Base-by-base conservation (phyloP, 371 early-diverging fungal genomes). In the Mortierella sp. region DNA sequence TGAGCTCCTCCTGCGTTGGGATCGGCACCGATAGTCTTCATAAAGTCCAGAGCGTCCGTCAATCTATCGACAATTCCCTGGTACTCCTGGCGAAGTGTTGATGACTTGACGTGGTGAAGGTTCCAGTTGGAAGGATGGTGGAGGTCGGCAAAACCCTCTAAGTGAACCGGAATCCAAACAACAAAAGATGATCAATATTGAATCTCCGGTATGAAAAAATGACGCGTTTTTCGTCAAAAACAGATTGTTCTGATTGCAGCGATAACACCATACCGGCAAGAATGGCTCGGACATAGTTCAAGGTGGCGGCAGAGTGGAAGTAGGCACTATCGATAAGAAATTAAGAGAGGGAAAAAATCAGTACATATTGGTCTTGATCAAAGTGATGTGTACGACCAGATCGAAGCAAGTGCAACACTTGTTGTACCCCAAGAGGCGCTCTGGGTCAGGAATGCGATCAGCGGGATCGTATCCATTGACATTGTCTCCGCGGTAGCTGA, bases 271-370 rank as follows among this genome's bases (percentile, higher is more conserved):
- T 82, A 91, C 91, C 94, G 44, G 96, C 96, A 31, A 98, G 88
- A 70, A 98, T 91, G 13, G 97, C 89, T 48, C 99, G 94, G 13
- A 98, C 95, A 83, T 98, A 98, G 90, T 99, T 99, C 77, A 97
- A 75, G 0, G 99, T 99, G 13, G 99, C 97, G n/a, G 98, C 97
- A 55, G 98, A 98, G 90, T 98, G 98, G 88, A 98, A 98, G 90
- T 99, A 98, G 26, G 98, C 98, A 21, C 94, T 94, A 81, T 14
- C 65, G 28, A 52, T 50, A 76, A 8, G 31, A 21, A 11, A 44
- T 26, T 57, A 31, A 19, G 19, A 72, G 73, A 42, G 6, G 70
- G 50, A 52, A 47, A 72, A 48, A 31, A 9, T 38, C 16, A 34
- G 24, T 68, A 60, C 16, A 10, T 60, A 0, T 38, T 24, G 19